A percentile compares a stretch with the other conserved stretches of the same genome.
phyloP scores from a whole-genome alignment of 208 protist genomes.

The Lotmaria passim region DNA sequence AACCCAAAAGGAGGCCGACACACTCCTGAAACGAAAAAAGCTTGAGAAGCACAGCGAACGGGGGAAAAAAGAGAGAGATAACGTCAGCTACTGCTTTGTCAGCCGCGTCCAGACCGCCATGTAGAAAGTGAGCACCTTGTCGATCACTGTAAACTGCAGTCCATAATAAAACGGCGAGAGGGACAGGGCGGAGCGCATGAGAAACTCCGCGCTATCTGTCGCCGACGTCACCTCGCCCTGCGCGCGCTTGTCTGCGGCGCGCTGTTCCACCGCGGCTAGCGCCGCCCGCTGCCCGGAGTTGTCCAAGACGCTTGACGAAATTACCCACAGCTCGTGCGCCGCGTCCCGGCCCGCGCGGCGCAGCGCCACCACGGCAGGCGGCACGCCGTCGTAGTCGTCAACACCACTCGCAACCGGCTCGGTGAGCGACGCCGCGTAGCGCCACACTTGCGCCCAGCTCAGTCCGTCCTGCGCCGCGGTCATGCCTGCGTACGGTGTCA shows the following conservation, averaged over 20 bases:
- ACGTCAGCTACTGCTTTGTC: conserved; percentile 30
- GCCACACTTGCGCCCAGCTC: conserved; percentile 19
- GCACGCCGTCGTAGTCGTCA: conserved; percentile 32
- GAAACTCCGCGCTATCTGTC: conserved; percentile 63
- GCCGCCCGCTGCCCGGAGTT: conserved; percentile 51
- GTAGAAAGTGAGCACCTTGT: conserved; percentile 83
- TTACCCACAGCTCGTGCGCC: conserved; percentile 46
- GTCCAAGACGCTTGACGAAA: conserved; percentile 42
- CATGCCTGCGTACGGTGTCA: conserved; percentile 51
- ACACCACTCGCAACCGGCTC: background rate
- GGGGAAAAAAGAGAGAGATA: background rate
- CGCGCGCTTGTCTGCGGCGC: conserved; percentile 30
- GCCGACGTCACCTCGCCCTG: conserved; percentile 40
- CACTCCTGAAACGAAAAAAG: too few relatives aligned
- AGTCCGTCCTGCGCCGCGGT: conserved; percentile 16
- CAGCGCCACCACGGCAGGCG: conserved; percentile 43
- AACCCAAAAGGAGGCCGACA: too few relatives aligned
- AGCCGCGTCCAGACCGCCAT: conserved; percentile 81
- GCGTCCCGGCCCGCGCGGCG: conserved; percentile 43
- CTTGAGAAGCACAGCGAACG: too few relatives aligned
- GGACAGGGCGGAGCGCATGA: conserved; percentile 39
- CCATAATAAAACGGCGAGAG: conserved; percentile 69
- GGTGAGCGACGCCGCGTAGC: conserved; percentile 8
- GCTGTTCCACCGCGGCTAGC: conserved; percentile 38
- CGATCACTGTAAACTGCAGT: conserved; percentile 66